Evolutionary conservation across 148 eudicot genomes (phyloP).

Genomic region (Heliosperma pusillum): DNA sequence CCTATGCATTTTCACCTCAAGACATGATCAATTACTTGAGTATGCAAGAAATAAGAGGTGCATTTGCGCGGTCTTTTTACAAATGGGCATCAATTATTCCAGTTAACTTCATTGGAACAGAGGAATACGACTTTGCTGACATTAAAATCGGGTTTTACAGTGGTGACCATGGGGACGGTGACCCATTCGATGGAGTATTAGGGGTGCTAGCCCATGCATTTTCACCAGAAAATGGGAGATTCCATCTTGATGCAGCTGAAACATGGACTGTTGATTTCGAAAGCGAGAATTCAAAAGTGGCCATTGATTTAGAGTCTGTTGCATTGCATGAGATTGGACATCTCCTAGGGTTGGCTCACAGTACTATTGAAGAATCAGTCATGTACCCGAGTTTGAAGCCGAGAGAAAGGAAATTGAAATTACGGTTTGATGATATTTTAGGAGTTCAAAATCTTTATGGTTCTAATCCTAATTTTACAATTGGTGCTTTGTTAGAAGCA

Average conservation of each 20-base stretch:
- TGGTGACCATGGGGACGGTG: conserved; percentile 87
- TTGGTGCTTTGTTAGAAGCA: conserved; percentile 44
- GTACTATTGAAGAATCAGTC: conserved; percentile 41
- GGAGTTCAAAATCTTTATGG: conserved; percentile 79
- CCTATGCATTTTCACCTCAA: conserved; percentile 50
- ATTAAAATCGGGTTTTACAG: conserved; percentile 59
- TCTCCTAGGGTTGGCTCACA: conserved; percentile 69
- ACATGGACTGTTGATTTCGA: conserved; percentile 67
- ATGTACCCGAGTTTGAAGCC: conserved; percentile 86
- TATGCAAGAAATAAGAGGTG: conserved; percentile 24
- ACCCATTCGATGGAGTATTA: conserved; percentile 75
- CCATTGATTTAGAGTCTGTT: conserved; percentile 79
- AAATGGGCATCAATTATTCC: conserved; percentile 76
- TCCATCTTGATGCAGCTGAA: conserved; percentile 77
- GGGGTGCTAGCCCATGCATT: conserved; percentile 85
- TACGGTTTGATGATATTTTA: conserved; percentile 58
- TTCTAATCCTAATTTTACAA: conserved; percentile 66
- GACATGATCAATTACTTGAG: conserved; percentile 30
- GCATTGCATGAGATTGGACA: conserved; percentile 87
- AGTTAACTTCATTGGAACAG: conserved; percentile 39
- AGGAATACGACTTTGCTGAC: conserved; percentile 47
- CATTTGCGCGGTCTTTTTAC: conserved; percentile 44
- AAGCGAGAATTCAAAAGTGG: conserved; percentile 40
- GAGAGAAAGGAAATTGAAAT: conserved; percentile 49
- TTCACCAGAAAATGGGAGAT: conserved; percentile 74